Percentiles rank a stretch among this genome's conserved stretches.
Conservation (phyloP, 306 rosid species). For the Vigna trinervia region DNA sequence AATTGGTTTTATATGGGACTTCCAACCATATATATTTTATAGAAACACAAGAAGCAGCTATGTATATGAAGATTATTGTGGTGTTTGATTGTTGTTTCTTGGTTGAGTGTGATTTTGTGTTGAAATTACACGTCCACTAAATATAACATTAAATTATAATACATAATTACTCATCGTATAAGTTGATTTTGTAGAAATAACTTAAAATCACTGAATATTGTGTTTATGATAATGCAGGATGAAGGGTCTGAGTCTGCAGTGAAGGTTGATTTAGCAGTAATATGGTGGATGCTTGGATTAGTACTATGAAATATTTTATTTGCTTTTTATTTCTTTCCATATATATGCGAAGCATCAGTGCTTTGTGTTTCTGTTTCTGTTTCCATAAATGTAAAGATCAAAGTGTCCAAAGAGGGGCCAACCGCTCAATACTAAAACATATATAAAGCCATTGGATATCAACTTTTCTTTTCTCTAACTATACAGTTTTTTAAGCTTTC, state of each 20-base stretch:
- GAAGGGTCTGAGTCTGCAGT: slow-evolving; percentile 44
- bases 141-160: no score
- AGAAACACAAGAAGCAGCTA: not conserved
- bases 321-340: not conserved
- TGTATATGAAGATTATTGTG: not conserved
- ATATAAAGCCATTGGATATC: not conserved
- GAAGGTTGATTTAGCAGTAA: slow-evolving; percentile 32
- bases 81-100: not conserved
- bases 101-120: not conserved
- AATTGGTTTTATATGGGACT: no score
- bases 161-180: no score
- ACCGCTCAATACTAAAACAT: slow-evolving; percentile 7
- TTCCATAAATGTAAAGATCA: slow-evolving; percentile 26
- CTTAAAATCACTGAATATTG: not conserved
- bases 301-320: not conserved
- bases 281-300: not conserved
- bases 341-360: not conserved
- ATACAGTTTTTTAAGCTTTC: no score
- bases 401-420: not conserved
- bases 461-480: not conserved
- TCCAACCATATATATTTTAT: no score
- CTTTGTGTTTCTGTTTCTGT: slow-evolving; percentile 24
- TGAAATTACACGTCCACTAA: no score
- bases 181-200: no score
- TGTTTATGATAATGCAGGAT: slow-evolving; percentile 45